Conservation (phyloP, 2,329 filamentous ascomycete genomes). For the Fusarium albosuccineum region DNA sequence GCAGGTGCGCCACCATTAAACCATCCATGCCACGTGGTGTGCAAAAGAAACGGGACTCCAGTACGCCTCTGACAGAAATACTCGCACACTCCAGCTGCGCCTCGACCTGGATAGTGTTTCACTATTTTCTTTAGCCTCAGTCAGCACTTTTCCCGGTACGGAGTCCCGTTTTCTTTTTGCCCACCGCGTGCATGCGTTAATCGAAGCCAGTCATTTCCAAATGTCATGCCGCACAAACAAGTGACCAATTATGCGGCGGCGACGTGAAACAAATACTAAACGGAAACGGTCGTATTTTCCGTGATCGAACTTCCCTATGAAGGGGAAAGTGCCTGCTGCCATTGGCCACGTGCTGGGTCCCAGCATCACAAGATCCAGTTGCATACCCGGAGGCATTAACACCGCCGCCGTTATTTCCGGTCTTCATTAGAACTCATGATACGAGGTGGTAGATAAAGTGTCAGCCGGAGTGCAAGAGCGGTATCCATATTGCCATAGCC, state of each 20-base stretch:
- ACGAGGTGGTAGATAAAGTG: too few relatives aligned
- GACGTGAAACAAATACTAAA: not conserved
- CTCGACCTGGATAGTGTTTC: too few relatives aligned
- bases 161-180: too few relatives aligned
- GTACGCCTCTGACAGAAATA: too few relatives aligned
- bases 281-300: too few relatives aligned
- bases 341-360: conserved; percentile 9
- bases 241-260: not conserved
- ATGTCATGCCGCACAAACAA: conserved; percentile 4
- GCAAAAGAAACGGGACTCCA: too few relatives aligned
- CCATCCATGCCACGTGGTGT: too few relatives aligned
- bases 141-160: too few relatives aligned
- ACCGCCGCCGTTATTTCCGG: not conserved
- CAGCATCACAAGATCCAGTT: conserved; percentile 1
- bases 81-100: too few relatives aligned
- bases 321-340: conserved; percentile 1
- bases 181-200: not conserved
- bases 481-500: not conserved
- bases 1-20: too few relatives aligned
- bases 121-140: too few relatives aligned
- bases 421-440: too few relatives aligned
- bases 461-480: not conserved
- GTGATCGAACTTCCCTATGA: not conserved
- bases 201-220: not conserved
- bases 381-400: not conserved